These are phyloP conservation scores for Staphylotrichum longicolle DNA, from an alignment of 495 filamentous ascomycete genomes.

Conservation along the genomic window DNA sequence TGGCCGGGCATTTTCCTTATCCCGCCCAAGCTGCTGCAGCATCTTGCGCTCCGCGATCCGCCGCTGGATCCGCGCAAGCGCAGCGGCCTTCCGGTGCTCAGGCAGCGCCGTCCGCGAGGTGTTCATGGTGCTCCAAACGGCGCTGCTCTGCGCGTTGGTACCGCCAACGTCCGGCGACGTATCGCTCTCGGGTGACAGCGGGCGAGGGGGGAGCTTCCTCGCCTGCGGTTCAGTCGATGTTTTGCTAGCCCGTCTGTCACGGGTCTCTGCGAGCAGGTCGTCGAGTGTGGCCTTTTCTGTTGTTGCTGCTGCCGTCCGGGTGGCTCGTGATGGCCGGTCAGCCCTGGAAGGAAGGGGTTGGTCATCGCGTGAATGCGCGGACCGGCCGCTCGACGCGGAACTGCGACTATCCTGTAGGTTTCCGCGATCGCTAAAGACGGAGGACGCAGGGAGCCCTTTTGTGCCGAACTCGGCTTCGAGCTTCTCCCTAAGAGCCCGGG, in stretches of 20 bases:
- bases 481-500: constrained; percentile 32
- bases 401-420: constrained; percentile 32
- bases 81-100: constrained; percentile 60
- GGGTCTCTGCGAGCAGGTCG: constrained; percentile 1
- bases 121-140: constrained; percentile 32
- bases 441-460: constrained; percentile 11
- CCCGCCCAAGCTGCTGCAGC: constrained; percentile 29
- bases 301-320: neutral
- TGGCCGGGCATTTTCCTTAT: constrained; percentile 48
- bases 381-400: constrained; percentile 26
- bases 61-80: constrained; percentile 60
- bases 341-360: constrained; percentile 3
- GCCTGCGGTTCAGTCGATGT: constrained; percentile 10
- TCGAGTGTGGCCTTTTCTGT: constrained; percentile 7
- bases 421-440: constrained; percentile 28
- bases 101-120: constrained; percentile 50
- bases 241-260: constrained; percentile 8
- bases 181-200: constrained; percentile 23
- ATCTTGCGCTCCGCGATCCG: constrained; percentile 46
- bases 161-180: constrained; percentile 30
- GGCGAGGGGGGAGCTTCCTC: neutral
- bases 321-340: constrained; percentile 3
- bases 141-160: constrained; percentile 31
- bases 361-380: constrained; percentile 18
- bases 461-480: constrained; percentile 32